Conservation (phyloP, 2,329 filamentous ascomycete species). For the Neoscytalidium dimidiatum region DNA sequence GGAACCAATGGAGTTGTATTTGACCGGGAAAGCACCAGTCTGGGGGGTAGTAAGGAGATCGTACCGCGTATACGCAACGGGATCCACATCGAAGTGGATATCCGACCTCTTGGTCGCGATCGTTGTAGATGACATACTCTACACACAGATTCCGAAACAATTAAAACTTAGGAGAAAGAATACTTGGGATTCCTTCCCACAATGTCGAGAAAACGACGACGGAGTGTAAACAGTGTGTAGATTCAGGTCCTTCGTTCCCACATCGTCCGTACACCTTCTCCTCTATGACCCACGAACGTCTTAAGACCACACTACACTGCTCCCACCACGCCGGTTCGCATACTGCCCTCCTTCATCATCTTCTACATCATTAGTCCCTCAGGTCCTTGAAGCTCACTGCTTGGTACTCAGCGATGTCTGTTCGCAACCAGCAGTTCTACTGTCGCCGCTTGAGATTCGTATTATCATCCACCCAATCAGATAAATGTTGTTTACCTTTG, state of each 20-base stretch:
- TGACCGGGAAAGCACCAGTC: no score
- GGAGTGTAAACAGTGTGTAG: background rate
- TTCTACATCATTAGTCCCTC: background rate
- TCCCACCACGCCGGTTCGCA: background rate
- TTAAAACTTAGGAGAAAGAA: background rate
- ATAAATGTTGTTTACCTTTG: background rate
- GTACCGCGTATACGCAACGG: conserved; percentile 1
- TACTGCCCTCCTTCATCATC: conserved; percentile 1
- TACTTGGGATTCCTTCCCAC: background rate
- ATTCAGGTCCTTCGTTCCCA: background rate
- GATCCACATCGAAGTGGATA: background rate
- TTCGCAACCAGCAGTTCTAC: background rate
- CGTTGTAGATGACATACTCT: background rate
- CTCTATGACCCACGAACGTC: background rate
- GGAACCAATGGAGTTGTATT: background rate
- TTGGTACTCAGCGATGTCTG: background rate
- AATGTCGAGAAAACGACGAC: background rate
- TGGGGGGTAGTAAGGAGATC: background rate
- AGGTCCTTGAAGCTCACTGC: background rate
- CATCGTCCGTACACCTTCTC: background rate
- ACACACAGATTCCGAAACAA: background rate
- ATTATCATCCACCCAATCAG: background rate
- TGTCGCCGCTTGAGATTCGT: background rate
- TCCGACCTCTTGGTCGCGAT: background rate
- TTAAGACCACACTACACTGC: background rate